Base-by-base conservation (phyloP, 1,284 basidiomycete species). In the Cutaneotrichosporon spelunceum region DNA sequence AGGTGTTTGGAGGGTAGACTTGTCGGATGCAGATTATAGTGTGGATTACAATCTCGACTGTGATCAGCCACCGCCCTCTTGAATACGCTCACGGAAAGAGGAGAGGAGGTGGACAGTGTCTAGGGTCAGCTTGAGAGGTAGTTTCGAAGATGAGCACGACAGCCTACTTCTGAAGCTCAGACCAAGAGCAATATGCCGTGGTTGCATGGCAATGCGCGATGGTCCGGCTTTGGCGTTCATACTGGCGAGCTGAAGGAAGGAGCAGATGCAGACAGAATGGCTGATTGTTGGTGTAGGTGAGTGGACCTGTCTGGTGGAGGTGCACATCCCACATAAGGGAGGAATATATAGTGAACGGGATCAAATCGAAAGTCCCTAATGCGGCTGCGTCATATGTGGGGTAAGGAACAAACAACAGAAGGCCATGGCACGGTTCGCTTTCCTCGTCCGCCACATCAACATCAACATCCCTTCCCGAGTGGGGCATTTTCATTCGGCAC, bases 31-130 rank as follows among this genome's bases (percentile, higher is more conserved):
- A 95, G 1, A 98, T 83, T 63, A 98, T 90, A 1, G 88, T 89
- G 74, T 97, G 93, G 62, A 96, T 87, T 2, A 91, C 89, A 26
- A 94, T 89, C 76, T 98, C 94, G 69, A 98, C 92, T 94, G 48
- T 7, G 19, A 49, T 49, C 24, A 59, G 39, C 33, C 50, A 16
- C 44, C n/a, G 6, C 26, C 9, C 6, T 7, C 16, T 19, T 34
- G 52, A n/a, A n/a, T n/a, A n/a, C n/a, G 39, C 24, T 36, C 55
- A 77, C 75, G 65, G 60, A 76, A 74, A 0, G 75, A 74, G 8
- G 73, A 67, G n/a, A 77, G 55, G 1, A 70, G 68, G 23, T 75
- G 68, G 27, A 65, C 71, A n/a, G 70, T 76, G 34, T 75, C 75
- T 76, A 62, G 27, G 36, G 53, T 62, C 47, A 61, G 60, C 48